Conservation (phyloP, 2,329 filamentous ascomycete species). For the Leptoxyphium fumago region DNA sequence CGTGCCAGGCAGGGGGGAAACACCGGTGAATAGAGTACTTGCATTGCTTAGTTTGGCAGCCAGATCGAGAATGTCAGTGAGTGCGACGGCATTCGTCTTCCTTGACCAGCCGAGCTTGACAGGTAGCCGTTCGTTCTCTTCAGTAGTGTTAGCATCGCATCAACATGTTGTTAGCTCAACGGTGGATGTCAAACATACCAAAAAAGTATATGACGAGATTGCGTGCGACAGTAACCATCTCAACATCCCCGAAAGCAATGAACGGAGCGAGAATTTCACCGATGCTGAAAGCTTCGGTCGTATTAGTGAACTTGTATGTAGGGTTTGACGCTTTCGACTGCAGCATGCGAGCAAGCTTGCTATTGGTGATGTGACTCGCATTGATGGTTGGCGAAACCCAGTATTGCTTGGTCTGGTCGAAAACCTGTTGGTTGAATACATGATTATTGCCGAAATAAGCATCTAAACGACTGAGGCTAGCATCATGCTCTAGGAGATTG, state of each 20-base stretch:
- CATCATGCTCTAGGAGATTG: constrained; percentile 16
- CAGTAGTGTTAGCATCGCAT: not conserved
- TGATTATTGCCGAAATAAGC: constrained; percentile 37
- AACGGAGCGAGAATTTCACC: constrained; percentile 38
- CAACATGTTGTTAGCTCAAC: not conserved
- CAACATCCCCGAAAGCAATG: constrained; percentile 34
- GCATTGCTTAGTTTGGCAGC: constrained; percentile 5
- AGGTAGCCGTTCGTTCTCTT: constrained; percentile 31
- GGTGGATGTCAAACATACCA: too few species aligned
- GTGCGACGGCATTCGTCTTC: constrained; percentile 7
- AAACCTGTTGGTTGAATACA: constrained; percentile 38
- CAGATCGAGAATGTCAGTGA: constrained; percentile 5
- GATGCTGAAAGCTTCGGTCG: constrained; percentile 31
- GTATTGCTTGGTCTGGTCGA: constrained; percentile 30
- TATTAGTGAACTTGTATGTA: constrained; percentile 30
- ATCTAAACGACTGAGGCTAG: constrained; percentile 27
- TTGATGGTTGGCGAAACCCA: constrained; percentile 31
- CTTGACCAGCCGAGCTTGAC: constrained; percentile 27
- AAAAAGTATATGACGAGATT: constrained; percentile 33
- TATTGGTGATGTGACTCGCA: constrained; percentile 30
- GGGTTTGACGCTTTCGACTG: constrained; percentile 34
- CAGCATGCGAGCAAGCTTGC: constrained; percentile 31
- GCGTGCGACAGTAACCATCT: constrained; percentile 25
- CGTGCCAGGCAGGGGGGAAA: too few species aligned
- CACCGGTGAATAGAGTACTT: constrained; percentile 5